phyloP scores from a whole-genome alignment of 2,329 filamentous ascomycete genomes.

The Davidsoniella australis region DNA sequence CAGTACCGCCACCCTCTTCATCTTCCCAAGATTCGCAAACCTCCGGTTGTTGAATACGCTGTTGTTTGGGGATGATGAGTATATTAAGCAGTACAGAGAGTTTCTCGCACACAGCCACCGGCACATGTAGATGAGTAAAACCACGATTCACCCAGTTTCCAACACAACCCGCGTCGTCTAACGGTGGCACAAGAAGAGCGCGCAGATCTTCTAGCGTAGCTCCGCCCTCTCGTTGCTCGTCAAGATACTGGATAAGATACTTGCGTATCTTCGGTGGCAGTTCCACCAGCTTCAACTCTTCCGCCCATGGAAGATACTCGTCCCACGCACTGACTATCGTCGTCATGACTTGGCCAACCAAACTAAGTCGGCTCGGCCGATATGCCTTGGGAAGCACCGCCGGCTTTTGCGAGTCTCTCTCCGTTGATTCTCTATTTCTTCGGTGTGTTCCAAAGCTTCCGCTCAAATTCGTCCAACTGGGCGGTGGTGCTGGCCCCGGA shows the following conservation, averaged over 20 bases:
- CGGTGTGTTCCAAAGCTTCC: background rate
- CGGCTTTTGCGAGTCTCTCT: no score
- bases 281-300: background rate
- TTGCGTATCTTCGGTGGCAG: background rate
- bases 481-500: background rate
- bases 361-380: background rate
- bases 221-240: background rate
- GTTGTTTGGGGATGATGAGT: background rate
- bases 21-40: slow-evolving; percentile 2
- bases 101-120: background rate
- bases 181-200: background rate
- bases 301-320: background rate
- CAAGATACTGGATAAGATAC: background rate
- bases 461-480: background rate
- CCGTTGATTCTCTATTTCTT: background rate
- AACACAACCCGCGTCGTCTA: background rate
- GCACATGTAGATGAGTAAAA: background rate
- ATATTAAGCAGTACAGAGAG: background rate
- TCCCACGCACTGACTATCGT: background rate
- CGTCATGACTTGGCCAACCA: background rate
- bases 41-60: background rate
- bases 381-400: background rate
- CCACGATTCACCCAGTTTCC: background rate
- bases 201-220: background rate
- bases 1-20: background rate